Base-by-base conservation (phyloP, 768 basidiomycete genomes). In the Pholiota microspora region DNA sequence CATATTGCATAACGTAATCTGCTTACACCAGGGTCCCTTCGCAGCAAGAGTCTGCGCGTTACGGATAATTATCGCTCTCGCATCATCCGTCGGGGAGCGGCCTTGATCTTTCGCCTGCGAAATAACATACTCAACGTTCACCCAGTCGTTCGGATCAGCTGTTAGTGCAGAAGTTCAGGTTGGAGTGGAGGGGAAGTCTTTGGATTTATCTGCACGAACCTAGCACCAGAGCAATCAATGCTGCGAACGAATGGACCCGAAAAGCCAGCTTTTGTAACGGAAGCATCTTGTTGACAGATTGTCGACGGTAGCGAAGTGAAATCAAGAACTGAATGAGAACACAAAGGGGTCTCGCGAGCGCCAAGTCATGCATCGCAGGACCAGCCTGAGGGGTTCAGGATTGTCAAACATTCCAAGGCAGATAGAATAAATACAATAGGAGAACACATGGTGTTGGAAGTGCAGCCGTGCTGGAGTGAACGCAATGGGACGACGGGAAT, bases 121-220 rank as follows among this genome's bases (percentile, higher is more conserved):
- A 31, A 73, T 46, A 18, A 77, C 66, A 56, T 82, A 82, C 28
- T 73, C 62, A 18, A 73, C 60, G 62, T 74, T 75, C 32, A 82
- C 71, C 79, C 80, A 83, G 63, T 81, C 79, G 53, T 67, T 77
- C 1, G 71, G 67, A 56, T 79, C 78, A 29, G 72, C 78, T 80
- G 38, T 29, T 44, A 36, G 23, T 18, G n/a, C 23, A 16, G 21
- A 42, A 42, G 40, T 42, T 42, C 2, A 23, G 12, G 18, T 9
- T 3, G 6, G 9, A 2, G 38, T 3, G 18, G 21, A 21, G 18
- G n/a, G 40, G 16, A 2, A 16, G 23, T 23, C n/a, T 4, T 18
- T 10, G 21, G 7, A 10, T 23, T 16, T 7, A 16, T 10, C 23
- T 7, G 4, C 10, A 15, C 40, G 8, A 7, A 51, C 51, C 51